Base-by-base conservation (phyloP, 139 green algal species). In the Cymbomonas tetramitiformis region DNA sequence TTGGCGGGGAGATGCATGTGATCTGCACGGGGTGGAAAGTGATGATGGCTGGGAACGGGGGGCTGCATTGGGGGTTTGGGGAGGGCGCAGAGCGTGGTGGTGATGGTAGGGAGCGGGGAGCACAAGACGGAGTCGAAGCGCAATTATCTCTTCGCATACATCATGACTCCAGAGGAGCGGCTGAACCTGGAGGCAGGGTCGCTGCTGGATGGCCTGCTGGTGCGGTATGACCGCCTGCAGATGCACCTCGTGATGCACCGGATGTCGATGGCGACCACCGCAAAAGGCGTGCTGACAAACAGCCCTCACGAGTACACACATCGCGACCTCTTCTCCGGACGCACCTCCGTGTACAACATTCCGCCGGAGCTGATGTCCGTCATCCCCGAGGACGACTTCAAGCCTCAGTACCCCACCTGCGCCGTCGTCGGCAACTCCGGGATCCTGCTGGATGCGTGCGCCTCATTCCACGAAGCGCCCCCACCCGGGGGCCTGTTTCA, bases 61-160 rank as follows among this genome's bases (percentile, higher is more conserved):
- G n/a, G n/a, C n/a, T n/a, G n/a, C n/a, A n/a, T n/a, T n/a, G n/a
- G n/a, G n/a, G n/a, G n/a, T n/a, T n/a, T n/a, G n/a, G n/a, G n/a
- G n/a, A n/a, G n/a, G n/a, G n/a, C n/a, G 26, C 48, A 61, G 52
- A 61, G 31, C 52, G 52, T 61, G 6, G 32, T 51, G 26, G 52
- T 61, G 5, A 34, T 8, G n/a, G 52, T 61, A 18, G 30, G 52
- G 7, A 10, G 29, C 12, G n/a, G n/a, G 29, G 52, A 61, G 29
- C 52, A 61, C 29, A 6, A 18, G n/a, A 18, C n/a, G 29, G 19
- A 50, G 29, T 51, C 29, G 10, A 12, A n/a, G 9, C 52, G 29
- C 52, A 58, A 58, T 19, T 34, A 8, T 21, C 25, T 61, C n/a
- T 61, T 51, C 30, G 29, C 30, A 18, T 61, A 61, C 52, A 18